Evolutionary conservation across 2,329 filamentous ascomycete genomes (phyloP).

Genomic region (Neonectria magnoliae): DNA sequence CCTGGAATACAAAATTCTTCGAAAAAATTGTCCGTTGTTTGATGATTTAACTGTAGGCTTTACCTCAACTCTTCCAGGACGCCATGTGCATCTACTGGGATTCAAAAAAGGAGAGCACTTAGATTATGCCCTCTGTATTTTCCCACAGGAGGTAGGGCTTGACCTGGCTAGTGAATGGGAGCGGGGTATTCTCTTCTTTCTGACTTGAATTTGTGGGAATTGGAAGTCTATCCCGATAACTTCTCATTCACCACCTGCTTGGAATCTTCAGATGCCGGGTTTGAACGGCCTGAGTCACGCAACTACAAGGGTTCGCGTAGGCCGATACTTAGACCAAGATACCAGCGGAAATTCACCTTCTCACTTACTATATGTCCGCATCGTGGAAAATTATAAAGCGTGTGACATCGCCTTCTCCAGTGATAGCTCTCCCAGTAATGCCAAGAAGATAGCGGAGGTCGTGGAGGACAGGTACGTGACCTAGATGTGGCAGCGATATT

Average conservation of each 20-base stretch:
- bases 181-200: too few relatives aligned
- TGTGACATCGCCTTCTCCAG: slow-evolving; percentile 14
- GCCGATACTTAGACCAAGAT: not conserved
- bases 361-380: not conserved
- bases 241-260: not conserved
- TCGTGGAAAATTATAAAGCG: slow-evolving; percentile 8
- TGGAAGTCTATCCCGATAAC: not conserved
- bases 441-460: slow-evolving; percentile 11
- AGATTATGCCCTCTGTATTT: too few relatives aligned
- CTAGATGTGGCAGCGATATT: slow-evolving; percentile 23
- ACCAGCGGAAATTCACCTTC: not conserved
- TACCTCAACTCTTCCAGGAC: too few relatives aligned
- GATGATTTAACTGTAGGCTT: too few relatives aligned
- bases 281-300: not conserved
- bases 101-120: too few relatives aligned
- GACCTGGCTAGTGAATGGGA: too few relatives aligned
- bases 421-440: slow-evolving; percentile 21
- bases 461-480: slow-evolving; percentile 19
- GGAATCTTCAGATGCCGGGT: not conserved
- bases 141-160: too few relatives aligned
- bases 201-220: too few relatives aligned
- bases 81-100: too few relatives aligned
- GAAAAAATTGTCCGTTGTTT: too few relatives aligned
- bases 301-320: not conserved
- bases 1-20: too few relatives aligned